These are phyloP conservation scores for Cryphonectria nitschkei DNA, from an alignment of 2,329 filamentous ascomycete species.

Conservation along the genomic window DNA sequence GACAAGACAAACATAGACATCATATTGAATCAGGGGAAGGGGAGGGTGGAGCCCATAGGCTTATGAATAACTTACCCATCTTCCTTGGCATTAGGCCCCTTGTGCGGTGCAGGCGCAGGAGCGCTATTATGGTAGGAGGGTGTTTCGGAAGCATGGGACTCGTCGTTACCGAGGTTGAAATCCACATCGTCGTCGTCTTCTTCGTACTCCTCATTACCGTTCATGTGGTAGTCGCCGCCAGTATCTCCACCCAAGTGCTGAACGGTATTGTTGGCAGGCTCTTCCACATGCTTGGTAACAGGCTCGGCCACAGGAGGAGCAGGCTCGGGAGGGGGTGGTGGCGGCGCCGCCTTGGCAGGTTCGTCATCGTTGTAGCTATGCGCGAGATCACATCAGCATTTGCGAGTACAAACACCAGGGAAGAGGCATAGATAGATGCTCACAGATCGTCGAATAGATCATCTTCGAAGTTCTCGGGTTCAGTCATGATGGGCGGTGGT, in stretches of 20 bases:
- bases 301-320: constrained; percentile 36
- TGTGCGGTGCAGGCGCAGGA: constrained; percentile 37
- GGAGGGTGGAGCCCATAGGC: constrained; percentile 30
- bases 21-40: constrained; percentile 17
- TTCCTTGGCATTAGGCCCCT: constrained; percentile 78
- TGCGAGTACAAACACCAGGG: neutral
- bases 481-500: constrained; percentile 62
- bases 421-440: constrained; percentile 38
- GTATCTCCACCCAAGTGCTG: constrained; percentile 6
- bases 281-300: constrained; percentile 34
- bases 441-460: constrained; percentile 92
- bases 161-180: constrained; percentile 53
- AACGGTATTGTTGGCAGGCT: constrained; percentile 33
- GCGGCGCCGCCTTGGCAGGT: constrained; percentile 37
- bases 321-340: constrained; percentile 27
- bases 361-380: constrained; percentile 69
- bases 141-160: constrained; percentile 34
- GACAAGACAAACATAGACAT: constrained; percentile 18
- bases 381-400: constrained; percentile 22
- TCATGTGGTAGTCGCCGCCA: constrained; percentile 45
- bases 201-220: constrained; percentile 43
- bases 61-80: constrained; percentile 77
- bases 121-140: constrained; percentile 38
- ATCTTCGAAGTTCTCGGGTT: constrained; percentile 78
- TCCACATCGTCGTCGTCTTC: constrained; percentile 59